These are phyloP conservation scores for Annona cherimola DNA, from an alignment of 164 flowering plant species.

Conservation along the genomic window DNA sequence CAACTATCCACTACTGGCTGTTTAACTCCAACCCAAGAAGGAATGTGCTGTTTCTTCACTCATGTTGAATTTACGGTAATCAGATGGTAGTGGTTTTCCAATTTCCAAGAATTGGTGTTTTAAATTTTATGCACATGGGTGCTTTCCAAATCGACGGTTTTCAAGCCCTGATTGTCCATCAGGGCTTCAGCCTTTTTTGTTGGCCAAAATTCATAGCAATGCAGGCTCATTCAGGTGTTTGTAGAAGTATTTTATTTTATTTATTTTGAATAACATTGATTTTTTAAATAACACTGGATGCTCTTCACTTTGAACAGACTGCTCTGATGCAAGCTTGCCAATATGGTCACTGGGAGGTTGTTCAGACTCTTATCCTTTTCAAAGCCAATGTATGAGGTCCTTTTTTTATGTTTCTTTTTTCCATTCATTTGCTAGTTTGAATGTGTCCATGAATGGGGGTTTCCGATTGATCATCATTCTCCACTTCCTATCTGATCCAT, in stretches of 20 bases:
- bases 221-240: no score
- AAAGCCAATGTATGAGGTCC: constrained; percentile 68
- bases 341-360: constrained; percentile 98
- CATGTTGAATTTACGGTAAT: no score
- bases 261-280: constrained; percentile 30
- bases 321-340: constrained; percentile 99
- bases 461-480: background rate
- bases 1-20: no score
- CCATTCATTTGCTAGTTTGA: background rate
- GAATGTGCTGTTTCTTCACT: no score
- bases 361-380: constrained; percentile 67
- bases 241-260: no score
- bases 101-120: no score
- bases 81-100: no score
- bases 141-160: background rate
- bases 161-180: background rate
- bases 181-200: background rate
- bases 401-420: background rate
- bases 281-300: constrained; percentile 54
- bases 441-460: background rate
- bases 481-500: no score
- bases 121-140: no score
- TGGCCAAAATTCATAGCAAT: no score
- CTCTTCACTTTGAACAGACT: constrained; percentile 46
- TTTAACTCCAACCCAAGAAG: no score